These are phyloP conservation scores for Aotearoamyces nothofagi DNA, from an alignment of 2,329 filamentous ascomycete species.

Conservation along the genomic window DNA sequence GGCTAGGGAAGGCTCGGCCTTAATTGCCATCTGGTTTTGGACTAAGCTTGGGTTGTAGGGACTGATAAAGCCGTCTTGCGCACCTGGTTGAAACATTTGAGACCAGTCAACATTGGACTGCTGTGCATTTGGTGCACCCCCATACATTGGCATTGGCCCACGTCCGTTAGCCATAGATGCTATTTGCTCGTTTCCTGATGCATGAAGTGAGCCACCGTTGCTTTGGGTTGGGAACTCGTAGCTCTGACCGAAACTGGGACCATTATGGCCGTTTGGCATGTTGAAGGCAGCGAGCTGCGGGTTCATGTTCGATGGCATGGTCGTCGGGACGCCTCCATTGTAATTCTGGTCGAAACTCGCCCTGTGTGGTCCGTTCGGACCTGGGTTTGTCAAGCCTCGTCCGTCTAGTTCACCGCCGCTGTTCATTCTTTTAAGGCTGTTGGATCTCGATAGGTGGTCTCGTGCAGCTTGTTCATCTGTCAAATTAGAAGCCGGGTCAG, in stretches of 20 bases:
- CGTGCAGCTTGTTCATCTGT: constrained; percentile 49
- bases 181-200: constrained; percentile 13
- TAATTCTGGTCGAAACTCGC: constrained; percentile 36
- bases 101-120: constrained; percentile 58
- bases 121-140: constrained; percentile 35
- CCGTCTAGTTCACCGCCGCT: constrained; percentile 40
- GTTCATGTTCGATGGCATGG: constrained; percentile 47
- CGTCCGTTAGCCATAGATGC: constrained; percentile 12
- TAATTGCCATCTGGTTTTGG: constrained; percentile 54
- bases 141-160: constrained; percentile 36
- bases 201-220: constrained; percentile 16
- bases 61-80: constrained; percentile 48
- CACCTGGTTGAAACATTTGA: constrained; percentile 63
- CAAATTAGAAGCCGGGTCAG: constrained; percentile 22
- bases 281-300: constrained; percentile 45
- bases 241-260: constrained; percentile 23
- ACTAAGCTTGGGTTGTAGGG: constrained; percentile 38
- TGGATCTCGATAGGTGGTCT: constrained; percentile 44
- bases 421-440: constrained; percentile 42
- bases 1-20: constrained; percentile 32
- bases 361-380: constrained; percentile 30
- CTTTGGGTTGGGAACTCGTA: constrained; percentile 20
- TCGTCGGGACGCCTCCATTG: constrained; percentile 38
- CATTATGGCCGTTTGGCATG: constrained; percentile 46
- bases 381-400: constrained; percentile 37